Evolutionary conservation across 169 alveolate species (phyloP).

Genomic region (Babesia microti): DNA sequence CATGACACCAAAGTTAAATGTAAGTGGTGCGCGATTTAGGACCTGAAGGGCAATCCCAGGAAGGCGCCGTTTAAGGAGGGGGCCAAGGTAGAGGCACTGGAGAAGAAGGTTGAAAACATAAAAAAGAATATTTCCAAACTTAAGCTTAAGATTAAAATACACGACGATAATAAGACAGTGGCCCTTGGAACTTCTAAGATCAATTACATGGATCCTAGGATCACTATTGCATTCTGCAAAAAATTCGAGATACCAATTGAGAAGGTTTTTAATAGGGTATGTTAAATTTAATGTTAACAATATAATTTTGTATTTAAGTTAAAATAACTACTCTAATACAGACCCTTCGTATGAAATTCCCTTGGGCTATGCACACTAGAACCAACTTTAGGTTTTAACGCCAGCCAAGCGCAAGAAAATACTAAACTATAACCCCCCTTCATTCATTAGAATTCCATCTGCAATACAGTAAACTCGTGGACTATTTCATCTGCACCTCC

Average conservation of each 20-base stretch:
- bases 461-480: no score
- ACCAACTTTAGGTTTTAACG: constrained; percentile 81
- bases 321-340: no score
- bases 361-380: constrained; percentile 97
- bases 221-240: constrained; percentile 93
- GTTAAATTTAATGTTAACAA: background rate
- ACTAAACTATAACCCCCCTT: no score
- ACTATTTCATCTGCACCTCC: constrained; percentile 1
- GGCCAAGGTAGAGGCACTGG: constrained; percentile 50
- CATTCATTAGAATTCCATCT: no score
- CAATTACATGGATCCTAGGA: constrained; percentile 99
- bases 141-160: constrained; percentile 66
- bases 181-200: constrained; percentile 98
- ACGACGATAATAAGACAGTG: constrained; percentile 90
- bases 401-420: no score
- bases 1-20: constrained; percentile 24
- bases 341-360: constrained; percentile 83
- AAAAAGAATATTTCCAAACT: constrained; percentile 1
- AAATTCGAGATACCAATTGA: constrained; percentile 91
- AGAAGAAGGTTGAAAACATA: constrained; percentile 22
- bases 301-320: background rate
- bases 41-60: constrained; percentile 57
- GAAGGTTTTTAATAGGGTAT: constrained; percentile 81
- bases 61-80: constrained; percentile 43
- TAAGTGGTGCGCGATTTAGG: constrained; percentile 8